Conservation (phyloP, 2,329 filamentous ascomycete genomes). For the Aureobasidium melanogenum region DNA sequence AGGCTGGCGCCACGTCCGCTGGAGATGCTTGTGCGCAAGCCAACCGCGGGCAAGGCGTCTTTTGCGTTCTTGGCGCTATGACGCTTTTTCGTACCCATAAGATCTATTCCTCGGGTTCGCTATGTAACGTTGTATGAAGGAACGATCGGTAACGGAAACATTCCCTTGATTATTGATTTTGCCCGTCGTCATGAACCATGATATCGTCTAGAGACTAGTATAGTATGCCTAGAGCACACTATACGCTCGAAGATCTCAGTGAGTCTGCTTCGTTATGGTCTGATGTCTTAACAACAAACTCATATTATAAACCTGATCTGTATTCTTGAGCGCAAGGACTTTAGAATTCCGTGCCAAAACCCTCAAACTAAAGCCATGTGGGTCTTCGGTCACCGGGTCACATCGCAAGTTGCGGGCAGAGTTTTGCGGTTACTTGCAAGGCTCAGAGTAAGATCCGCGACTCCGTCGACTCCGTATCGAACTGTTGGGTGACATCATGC, state of each 20-base stretch:
- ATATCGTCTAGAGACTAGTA: neutral
- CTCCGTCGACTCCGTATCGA: neutral
- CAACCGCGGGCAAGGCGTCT: neutral
- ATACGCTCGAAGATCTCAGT: neutral
- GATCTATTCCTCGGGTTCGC: neutral
- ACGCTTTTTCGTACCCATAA: neutral
- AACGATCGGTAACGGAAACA: neutral
- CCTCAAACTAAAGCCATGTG: neutral
- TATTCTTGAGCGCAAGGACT: neutral
- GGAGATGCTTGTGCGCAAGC: neutral
- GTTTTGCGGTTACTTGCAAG: neutral
- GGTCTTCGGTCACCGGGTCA: neutral
- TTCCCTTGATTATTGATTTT: neutral
- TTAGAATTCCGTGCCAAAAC: neutral
- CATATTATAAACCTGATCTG: neutral
- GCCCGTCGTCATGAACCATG: neutral
- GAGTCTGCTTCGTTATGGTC: no score
- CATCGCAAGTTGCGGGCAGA: neutral
- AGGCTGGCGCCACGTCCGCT: neutral
- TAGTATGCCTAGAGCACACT: neutral
- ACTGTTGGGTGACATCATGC: slow-evolving; percentile 1
- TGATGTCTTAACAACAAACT: neutral
- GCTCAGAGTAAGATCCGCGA: neutral
- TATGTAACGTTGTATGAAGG: neutral
- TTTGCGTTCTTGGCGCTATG: neutral